Evolutionary conservation across 164 flowering plant genomes (phyloP), one percentile per base, ranked within the genome.

Genomic region (Santalum album): DNA sequence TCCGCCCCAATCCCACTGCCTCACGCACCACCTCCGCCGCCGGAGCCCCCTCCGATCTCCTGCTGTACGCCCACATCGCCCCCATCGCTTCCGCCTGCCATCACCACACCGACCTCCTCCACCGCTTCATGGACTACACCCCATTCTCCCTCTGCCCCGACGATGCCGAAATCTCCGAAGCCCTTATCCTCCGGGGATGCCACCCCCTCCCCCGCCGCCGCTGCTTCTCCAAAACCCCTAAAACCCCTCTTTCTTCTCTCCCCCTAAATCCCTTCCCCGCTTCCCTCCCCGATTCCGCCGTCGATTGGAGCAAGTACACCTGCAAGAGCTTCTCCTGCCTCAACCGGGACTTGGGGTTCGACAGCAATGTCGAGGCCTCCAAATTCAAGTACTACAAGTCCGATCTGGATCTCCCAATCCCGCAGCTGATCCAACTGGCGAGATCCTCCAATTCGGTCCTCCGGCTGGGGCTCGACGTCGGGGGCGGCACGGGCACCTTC

Each of bases 201-300:
- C 92, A 86, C 66, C 98, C 96, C 0, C 83, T 91, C 25, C 98
- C 96, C 9, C 87, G 96, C 58, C 89, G 96, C 21, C 76, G 98
- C 12, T 91, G 96, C 76, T 88, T 91, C 75, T 69, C 87, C 29
- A 61, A 14, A 7, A 80, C 96, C 49, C 73, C 85, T 1, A 14
- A 65, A 0, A 69, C 73, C 47, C 58, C 56, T 32, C 45, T 81
- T 2, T 48, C 75, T 14, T 58, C 79, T 4, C 69, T 77, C 19
- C 80, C 77, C 21, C 40, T 56, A 7, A 24, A 65, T 32, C 83
- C 80, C 1, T 87, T 77, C 49, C 67, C 82, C 21, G 39, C 76
- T 10, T 51, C 76, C 2, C 61, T 83, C 6, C 85, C 81, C 0
- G 86, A 80, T 18, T 62, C 77, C 23, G 61, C 78, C 7, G 57